Evolutionary conservation across 2,329 filamentous ascomycete species (phyloP), one percentile per base, ranked within the genome.

Genomic region (Trichoderma koningii): DNA sequence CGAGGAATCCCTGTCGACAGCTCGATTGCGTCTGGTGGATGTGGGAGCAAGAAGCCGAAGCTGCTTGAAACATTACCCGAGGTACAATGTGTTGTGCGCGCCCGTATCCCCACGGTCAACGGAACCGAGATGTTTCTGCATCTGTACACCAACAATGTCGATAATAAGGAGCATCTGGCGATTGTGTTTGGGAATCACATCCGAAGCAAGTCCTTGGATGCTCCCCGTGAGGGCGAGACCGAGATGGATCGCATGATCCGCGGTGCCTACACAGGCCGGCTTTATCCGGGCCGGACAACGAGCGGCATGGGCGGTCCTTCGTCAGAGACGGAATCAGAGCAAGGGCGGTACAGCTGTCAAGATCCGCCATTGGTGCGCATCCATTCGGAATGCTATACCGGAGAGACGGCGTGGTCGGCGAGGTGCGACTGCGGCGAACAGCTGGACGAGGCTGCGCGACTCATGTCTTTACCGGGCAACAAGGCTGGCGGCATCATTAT

Each of bases 341-440:
- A 67, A 6, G 30, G 42, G n/a, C 44, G 34, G 51, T 60, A 7
- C 53, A 65, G 41, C 47, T 30, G 57, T n/a, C 42, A 64, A 7
- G 70, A 73, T 48, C 65, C 68, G 57, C 92, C 95, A 0, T 81
- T 99, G 45, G 94, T 99, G 53, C 86, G 95, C 65, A 99, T 99
- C 74, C 95, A 99, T 77, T 96, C 92, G 3, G 95, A 99, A 78
- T 99, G 95, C 79, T 99, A 99, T 77, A 99, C 95, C 0, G 95
- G 95, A 66, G 95, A 99, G 81, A 99, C 95, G 0, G 95, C 96
- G 1, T 98, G 95, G 95, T 97, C 93, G 7, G 94, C 95, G 42
- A 88, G 95, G 30, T 99, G 95, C 79, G 95, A 99, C 79, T 99
- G 95, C 76, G 95, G 95, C 64, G 95, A 99, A 79, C 95, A 99